Percentiles rank a stretch among this genome's conserved stretches.
phyloP scores from a whole-genome alignment of 2,329 filamentous ascomycete species.

The Botryotinia calthae region DNA sequence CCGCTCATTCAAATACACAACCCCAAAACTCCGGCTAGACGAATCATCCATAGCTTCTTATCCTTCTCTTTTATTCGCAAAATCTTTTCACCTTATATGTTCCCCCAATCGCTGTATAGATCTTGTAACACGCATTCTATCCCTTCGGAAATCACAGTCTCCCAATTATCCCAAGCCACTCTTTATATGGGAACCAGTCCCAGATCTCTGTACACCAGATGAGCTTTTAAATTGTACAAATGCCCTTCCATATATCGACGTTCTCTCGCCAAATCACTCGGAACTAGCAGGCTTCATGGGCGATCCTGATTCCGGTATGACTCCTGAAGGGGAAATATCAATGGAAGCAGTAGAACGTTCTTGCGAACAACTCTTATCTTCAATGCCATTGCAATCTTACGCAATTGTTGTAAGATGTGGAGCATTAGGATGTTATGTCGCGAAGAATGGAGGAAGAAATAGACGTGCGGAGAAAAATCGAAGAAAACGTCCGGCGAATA shows the following conservation, averaged over 20 bases:
- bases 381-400: constrained; percentile 63
- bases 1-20: constrained; percentile 80
- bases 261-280: constrained; percentile 77
- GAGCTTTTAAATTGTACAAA: constrained; percentile 64
- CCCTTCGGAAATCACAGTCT: constrained; percentile 48
- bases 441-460: constrained; percentile 40
- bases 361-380: constrained; percentile 61
- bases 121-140: constrained; percentile 68
- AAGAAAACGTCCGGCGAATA: constrained; percentile 31
- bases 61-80: constrained; percentile 63
- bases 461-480: constrained; percentile 26
- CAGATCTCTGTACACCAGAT: constrained; percentile 76
- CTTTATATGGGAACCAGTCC: constrained; percentile 94
- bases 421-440: constrained; percentile 68
- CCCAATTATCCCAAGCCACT: constrained; percentile 54
- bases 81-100: constrained; percentile 86
- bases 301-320: constrained; percentile 43
- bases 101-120: constrained; percentile 73
- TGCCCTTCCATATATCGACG: constrained; percentile 58
- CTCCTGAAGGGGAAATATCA: constrained; percentile 46
- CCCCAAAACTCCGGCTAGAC: constrained; percentile 79
- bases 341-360: constrained; percentile 53
- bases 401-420: constrained; percentile 69
- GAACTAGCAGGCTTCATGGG: constrained; percentile 89
- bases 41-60: constrained; percentile 61